Percentiles rank a stretch among this genome's conserved stretches.
phyloP scores from a whole-genome alignment of 2,329 filamentous ascomycete species.

The Neobulgaria alba region DNA sequence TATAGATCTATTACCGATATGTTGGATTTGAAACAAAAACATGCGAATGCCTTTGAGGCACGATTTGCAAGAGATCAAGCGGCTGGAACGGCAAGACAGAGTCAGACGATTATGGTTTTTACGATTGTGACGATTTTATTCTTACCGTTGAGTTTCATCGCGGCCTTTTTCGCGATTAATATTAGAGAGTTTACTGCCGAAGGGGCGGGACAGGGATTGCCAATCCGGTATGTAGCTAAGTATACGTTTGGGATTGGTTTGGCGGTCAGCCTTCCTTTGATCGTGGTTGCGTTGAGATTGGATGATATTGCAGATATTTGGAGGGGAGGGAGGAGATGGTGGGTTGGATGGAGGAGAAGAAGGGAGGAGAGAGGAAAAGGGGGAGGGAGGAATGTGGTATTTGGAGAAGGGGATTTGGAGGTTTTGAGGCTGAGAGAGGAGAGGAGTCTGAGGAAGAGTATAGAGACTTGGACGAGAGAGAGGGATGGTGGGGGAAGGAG shows the following conservation, averaged over 20 bases:
- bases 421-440: slow-evolving; percentile 20
- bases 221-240: slow-evolving; percentile 20
- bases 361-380: background rate
- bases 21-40: slow-evolving; percentile 33
- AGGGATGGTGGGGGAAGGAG: slow-evolving; percentile 10
- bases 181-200: slow-evolving; percentile 16
- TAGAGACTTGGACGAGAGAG: slow-evolving; percentile 1
- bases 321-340: slow-evolving; percentile 4
- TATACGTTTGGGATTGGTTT: slow-evolving; percentile 25
- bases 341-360: background rate
- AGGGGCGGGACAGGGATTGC: slow-evolving; percentile 9
- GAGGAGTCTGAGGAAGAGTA: slow-evolving; percentile 2
- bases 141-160: slow-evolving; percentile 24
- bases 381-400: slow-evolving; percentile 18
- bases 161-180: slow-evolving; percentile 23
- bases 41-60: slow-evolving; percentile 25
- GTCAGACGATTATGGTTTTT: slow-evolving; percentile 28
- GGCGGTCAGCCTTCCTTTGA: slow-evolving; percentile 19
- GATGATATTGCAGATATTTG: slow-evolving; percentile 17
- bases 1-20: slow-evolving; percentile 62
- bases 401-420: slow-evolving; percentile 17
- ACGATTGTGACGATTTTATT: slow-evolving; percentile 29
- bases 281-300: slow-evolving; percentile 18
- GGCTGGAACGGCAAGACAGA: slow-evolving; percentile 20
- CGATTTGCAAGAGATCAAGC: slow-evolving; percentile 24